A percentile compares a stretch with the other conserved stretches of the same genome.
These are phyloP conservation scores for Paraphoma sp. DNA, from an alignment of 2,329 filamentous ascomycete species.

Conservation along the genomic window DNA sequence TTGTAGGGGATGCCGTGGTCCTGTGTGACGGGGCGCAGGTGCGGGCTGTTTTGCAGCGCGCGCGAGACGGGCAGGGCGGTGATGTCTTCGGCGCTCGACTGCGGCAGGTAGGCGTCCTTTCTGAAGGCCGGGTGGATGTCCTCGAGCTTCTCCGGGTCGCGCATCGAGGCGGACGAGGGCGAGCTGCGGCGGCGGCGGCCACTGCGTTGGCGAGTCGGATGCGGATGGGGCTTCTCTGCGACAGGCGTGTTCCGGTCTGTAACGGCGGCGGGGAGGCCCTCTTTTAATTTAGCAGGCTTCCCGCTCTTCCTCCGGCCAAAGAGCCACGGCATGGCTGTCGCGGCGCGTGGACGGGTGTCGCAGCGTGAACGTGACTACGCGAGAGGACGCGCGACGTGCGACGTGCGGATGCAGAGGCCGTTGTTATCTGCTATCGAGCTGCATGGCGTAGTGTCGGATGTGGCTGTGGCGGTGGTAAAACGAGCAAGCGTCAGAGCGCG, in stretches of 20 bases:
- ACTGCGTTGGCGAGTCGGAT: conserved; percentile 30
- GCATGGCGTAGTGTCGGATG: conserved; percentile 7
- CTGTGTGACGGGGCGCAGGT: conserved; percentile 54
- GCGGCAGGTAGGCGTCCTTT: conserved; percentile 26
- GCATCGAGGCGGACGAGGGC: conserved; percentile 41
- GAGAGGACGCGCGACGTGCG: conserved; percentile 16
- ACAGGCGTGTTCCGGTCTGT: conserved; percentile 51
- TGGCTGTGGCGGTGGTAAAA: background rate
- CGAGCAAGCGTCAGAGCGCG: background rate
- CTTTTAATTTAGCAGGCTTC: conserved; percentile 63
- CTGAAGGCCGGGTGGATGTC: conserved; percentile 25
- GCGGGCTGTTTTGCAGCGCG: conserved; percentile 54
- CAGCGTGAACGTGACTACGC: conserved; percentile 29
- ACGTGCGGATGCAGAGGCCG: conserved; percentile 14
- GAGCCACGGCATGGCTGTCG: conserved; percentile 74
- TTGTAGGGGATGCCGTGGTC: conserved; percentile 54
- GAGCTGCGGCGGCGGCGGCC: conserved; percentile 40
- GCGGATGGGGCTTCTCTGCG: conserved; percentile 23
- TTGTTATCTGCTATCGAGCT: conserved; percentile 21
- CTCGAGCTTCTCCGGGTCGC: conserved; percentile 34
- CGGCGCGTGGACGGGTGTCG: conserved; percentile 5
- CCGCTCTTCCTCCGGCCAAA: conserved; percentile 74
- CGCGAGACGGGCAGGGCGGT: conserved; percentile 54
- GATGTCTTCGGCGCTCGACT: conserved; percentile 52
- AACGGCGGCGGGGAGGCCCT: conserved; percentile 54